Evolutionary conservation across 441 rosid genomes (phyloP), one percentile per base, ranked within the genome.

Genomic region (California macrophylla): DNA sequence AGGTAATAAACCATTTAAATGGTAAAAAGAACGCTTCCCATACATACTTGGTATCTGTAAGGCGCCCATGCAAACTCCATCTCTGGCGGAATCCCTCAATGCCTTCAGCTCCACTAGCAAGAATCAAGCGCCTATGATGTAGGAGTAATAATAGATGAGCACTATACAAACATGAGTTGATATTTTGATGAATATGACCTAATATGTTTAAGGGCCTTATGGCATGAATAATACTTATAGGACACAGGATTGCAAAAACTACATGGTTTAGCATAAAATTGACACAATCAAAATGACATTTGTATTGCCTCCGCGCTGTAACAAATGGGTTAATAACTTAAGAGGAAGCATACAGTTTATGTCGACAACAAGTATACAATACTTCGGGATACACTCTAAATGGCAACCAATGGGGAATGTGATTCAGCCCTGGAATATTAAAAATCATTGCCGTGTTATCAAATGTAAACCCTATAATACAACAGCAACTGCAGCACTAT

Each of bases 31-130:
- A 60, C 21, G 54, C 6, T 38, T 29, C 24, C 32, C 20, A 5
- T 56, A 10, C 30, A 21, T 88, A 89, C 93, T 86, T 91, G 76
- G 87, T 82, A 77, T 93, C 95, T 1, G 93, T 80, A 76, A 91
- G 88, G 47, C 83, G 88, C 67, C 98, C 98, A 50, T 93, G 98
- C 76, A 93, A 79, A 80, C 98, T 88, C 98, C 96, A 93, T 69
- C 98, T 85, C 79, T 81, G 89, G 32, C 90, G 96, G 80, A 88
- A 93, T 73, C 98, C 98, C 69, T 88, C 92, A 63, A 85, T 80
- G 70, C 96, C 98, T 82, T 91, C 87, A 71, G 84, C 72, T 81
- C 96, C 96, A 74, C 97, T 88, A 5, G 96, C 97, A 64, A 91
- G 96, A 80, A 89, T 87, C 86, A 91, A 76, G 71, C 81, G 96